phyloP scores from a whole-genome alignment of 345 rosid species.

The Hibiscus trionum region DNA sequence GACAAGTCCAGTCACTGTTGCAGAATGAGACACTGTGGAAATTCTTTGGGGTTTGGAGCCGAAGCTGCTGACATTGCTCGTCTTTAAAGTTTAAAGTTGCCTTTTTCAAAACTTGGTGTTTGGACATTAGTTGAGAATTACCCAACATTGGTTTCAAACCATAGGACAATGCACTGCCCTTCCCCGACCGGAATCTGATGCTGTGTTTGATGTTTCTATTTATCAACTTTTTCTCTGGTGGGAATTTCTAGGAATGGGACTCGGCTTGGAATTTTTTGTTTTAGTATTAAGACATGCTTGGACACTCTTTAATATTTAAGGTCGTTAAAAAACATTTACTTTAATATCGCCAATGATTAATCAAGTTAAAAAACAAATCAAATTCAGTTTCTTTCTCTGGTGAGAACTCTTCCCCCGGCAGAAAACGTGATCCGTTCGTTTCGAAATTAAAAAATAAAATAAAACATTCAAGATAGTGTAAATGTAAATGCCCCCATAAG shows the following conservation, averaged over 20 bases:
- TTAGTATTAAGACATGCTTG: not conserved
- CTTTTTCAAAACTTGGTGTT: not conserved
- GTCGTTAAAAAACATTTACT: too few relatives aligned
- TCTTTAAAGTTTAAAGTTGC: not conserved
- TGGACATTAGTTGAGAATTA: not conserved
- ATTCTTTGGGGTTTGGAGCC: constrained; percentile 13
- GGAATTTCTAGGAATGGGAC: not conserved
- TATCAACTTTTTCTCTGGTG: not conserved
- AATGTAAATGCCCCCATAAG: too few relatives aligned
- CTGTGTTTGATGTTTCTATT: not conserved
- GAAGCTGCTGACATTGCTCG: constrained; percentile 11
- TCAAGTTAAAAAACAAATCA: too few relatives aligned
- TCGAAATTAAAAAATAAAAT: too few relatives aligned
- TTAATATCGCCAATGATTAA: too few relatives aligned
- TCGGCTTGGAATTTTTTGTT: not conserved
- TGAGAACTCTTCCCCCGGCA: too few relatives aligned
- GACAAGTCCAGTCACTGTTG: not conserved
- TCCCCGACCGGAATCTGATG: constrained; percentile 14
- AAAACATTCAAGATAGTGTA: too few relatives aligned
- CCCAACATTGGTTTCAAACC: not conserved
- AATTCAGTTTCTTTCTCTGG: not conserved
- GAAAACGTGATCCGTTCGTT: too few relatives aligned
- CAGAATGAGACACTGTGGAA: not conserved
- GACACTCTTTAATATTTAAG: too few relatives aligned
- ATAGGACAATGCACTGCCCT: constrained; percentile 3